Base-by-base conservation (phyloP, 2,329 filamentous ascomycete species). In the Cladosporium sp. region DNA sequence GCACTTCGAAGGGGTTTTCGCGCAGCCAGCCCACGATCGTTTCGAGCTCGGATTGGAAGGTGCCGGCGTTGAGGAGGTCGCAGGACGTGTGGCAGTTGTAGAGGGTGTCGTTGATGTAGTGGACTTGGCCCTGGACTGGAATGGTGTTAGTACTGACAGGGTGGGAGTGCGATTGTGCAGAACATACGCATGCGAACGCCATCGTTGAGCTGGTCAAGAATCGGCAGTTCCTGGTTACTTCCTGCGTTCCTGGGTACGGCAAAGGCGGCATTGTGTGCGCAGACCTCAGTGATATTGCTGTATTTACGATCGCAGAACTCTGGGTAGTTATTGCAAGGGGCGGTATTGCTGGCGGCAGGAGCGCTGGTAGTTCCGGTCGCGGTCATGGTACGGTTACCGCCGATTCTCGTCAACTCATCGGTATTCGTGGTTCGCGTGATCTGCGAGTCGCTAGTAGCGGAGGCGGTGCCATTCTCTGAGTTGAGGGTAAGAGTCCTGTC, bases 1-100 rank as follows among this genome's bases (percentile, higher is more conserved):
- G 80, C 1, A 96, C 87, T 57, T 96, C 91, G 70, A 89, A 92
- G 0, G 89, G 90, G 59, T 96, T 83, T 0, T 64, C 60, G 6
- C 79, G 76, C 2, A 96, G 82, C 91, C 91, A 96, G 38, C 73
- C 67, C 30, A 76, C 76, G 11, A 96, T 86, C 1, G 74, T 76
- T 6, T 73, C 73, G 29, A 96, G 81, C 73, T 89, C 93, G 38
- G 80, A 73, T 48, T 85, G 82, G 44, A 93, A 85, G 7, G 87
- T 84, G 0, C 92, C 91, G 2, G 80, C 88, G 59, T 96, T 85
- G 27, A 96, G 79, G 3, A 96, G 73, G 57, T 89, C 80, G 70
- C 91, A 96, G 40, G 80, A 84, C 1, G 87, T 88, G 68, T 96
- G 91, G 69, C 91, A 96, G 61, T 93, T 89, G 68, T 89, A 86